Percentiles rank a stretch among this genome's conserved stretches.
phyloP scores from a whole-genome alignment of 2,329 filamentous ascomycete genomes.

The Penicillium corylophilum region DNA sequence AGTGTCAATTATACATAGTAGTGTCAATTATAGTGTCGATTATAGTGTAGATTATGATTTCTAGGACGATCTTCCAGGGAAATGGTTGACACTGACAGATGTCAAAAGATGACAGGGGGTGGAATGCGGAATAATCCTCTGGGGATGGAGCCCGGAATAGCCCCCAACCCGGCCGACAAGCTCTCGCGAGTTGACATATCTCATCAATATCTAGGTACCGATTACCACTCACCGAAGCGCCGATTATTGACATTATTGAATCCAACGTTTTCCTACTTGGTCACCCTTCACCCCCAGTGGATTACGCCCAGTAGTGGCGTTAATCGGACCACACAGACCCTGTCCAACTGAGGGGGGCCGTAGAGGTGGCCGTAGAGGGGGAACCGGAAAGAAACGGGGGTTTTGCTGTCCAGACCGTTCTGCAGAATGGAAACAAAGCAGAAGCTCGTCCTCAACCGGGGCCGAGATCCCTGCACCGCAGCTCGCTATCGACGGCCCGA shows the following conservation, averaged over 20 bases:
- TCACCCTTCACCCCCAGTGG: slow-evolving; percentile 2
- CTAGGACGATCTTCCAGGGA: neutral
- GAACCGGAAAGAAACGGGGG: slow-evolving; percentile 19
- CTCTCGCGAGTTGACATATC: neutral
- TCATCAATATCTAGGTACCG: neutral
- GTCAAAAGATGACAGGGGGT: slow-evolving; percentile 8
- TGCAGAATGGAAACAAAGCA: neutral
- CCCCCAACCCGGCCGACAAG: no score
- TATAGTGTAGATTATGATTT: no score
- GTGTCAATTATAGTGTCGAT: no score
- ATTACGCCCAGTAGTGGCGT: slow-evolving; percentile 4
- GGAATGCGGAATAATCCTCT: neutral
- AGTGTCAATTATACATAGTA: no score
- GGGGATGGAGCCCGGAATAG: no score
- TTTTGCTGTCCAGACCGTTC: neutral
- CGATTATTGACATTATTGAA: neutral
- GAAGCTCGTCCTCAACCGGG: slow-evolving; percentile 3
- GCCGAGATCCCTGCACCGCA: slow-evolving; percentile 26
- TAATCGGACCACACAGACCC: slow-evolving; percentile 1
- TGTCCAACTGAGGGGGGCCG: neutral
- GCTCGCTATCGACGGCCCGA: slow-evolving; percentile 30
- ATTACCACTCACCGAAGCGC: no score
- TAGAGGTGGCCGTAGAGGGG: slow-evolving; percentile 16
- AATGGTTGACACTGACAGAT: slow-evolving; percentile 10
- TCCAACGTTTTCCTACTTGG: slow-evolving; percentile 1